Evolutionary conservation across 805 yeast genomes (phyloP).

Genomic region (Lipomyces lipofer): DNA sequence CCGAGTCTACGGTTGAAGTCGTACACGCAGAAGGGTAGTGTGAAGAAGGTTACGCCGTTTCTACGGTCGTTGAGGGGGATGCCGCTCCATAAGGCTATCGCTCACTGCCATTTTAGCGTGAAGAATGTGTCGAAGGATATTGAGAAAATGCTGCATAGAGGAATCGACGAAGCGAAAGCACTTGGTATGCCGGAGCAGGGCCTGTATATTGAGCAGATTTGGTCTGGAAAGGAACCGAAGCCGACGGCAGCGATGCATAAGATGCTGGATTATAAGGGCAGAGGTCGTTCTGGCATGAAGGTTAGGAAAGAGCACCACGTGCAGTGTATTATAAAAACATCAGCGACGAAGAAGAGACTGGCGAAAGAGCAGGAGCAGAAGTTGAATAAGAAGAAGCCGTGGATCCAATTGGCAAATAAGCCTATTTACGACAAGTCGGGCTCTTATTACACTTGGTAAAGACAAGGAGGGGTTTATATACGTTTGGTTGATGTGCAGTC

Average conservation of each 20-base stretch:
- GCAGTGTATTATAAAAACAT: slow-evolving; percentile 70
- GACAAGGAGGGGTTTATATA: not conserved
- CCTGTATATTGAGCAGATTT: slow-evolving; percentile 73
- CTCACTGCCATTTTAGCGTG: slow-evolving; percentile 85
- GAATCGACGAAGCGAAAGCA: slow-evolving; percentile 65
- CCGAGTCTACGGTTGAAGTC: slow-evolving; percentile 85
- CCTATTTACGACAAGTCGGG: slow-evolving; percentile 43
- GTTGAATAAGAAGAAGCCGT: slow-evolving; percentile 53
- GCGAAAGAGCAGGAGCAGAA: slow-evolving; percentile 58
- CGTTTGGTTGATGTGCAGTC: not conserved
- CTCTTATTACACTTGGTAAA: slow-evolving; percentile 42
- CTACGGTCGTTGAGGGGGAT: slow-evolving; percentile 73
- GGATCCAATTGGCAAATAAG: slow-evolving; percentile 43
- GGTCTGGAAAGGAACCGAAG: slow-evolving; percentile 78
- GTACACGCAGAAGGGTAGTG: slow-evolving; percentile 79
- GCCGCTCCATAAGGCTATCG: slow-evolving; percentile 75
- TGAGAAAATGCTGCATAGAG: slow-evolving; percentile 70
- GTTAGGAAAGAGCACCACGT: slow-evolving; percentile 78
- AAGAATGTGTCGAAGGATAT: slow-evolving; percentile 79
- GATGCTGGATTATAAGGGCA: slow-evolving; percentile 78
- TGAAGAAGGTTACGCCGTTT: slow-evolving; percentile 82
- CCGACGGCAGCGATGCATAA: slow-evolving; percentile 58
- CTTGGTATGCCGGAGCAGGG: slow-evolving; percentile 60
- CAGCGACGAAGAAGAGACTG: slow-evolving; percentile 61
- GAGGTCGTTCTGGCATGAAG: slow-evolving; percentile 84